Evolutionary conservation across 192 early-diverging fungal genomes (phyloP).

Genomic region (Pecoramyces ruminantium): DNA sequence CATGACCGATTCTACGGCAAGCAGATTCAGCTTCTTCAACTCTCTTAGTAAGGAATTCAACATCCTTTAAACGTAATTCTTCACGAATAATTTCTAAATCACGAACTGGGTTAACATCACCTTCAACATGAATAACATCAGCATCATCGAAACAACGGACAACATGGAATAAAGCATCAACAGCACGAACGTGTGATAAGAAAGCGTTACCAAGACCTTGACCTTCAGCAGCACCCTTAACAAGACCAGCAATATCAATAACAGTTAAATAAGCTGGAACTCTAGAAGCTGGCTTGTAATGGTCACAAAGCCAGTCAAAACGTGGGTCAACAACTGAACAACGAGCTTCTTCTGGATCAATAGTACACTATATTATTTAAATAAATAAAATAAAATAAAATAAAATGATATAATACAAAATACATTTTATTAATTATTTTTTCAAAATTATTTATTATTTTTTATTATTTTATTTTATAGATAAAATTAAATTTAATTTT

Average conservation of each 20-base stretch:
- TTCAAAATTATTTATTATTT: background rate
- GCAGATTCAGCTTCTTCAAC: slow-evolving; percentile 17
- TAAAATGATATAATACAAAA: background rate
- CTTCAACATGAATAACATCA: slow-evolving; percentile 86
- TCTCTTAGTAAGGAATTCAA: slow-evolving; percentile 50
- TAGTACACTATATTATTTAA: slow-evolving; percentile 2
- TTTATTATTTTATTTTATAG: background rate
- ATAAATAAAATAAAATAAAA: background rate
- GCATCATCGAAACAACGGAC: slow-evolving; percentile 77
- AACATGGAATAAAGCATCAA: slow-evolving; percentile 72
- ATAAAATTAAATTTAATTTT: too few species aligned
- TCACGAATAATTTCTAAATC: slow-evolving; percentile 92
- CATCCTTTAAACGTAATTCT: slow-evolving; percentile 88
- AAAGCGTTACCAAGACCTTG: slow-evolving; percentile 84
- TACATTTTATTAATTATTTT: background rate
- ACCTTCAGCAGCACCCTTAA: slow-evolving; percentile 72
- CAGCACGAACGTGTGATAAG: slow-evolving; percentile 75
- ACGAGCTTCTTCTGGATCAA: slow-evolving; percentile 78
- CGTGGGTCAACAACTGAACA: slow-evolving; percentile 80
- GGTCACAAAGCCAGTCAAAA: slow-evolving; percentile 61
- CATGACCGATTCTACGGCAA: slow-evolving; percentile 41
- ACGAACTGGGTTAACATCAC: slow-evolving; percentile 71
- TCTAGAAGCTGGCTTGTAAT: slow-evolving; percentile 46
- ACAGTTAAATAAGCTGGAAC: slow-evolving; percentile 73
- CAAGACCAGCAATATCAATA: slow-evolving; percentile 94